Conservation (phyloP, 192 early-diverging fungal genomes). For the Coemansia sp. region DNA sequence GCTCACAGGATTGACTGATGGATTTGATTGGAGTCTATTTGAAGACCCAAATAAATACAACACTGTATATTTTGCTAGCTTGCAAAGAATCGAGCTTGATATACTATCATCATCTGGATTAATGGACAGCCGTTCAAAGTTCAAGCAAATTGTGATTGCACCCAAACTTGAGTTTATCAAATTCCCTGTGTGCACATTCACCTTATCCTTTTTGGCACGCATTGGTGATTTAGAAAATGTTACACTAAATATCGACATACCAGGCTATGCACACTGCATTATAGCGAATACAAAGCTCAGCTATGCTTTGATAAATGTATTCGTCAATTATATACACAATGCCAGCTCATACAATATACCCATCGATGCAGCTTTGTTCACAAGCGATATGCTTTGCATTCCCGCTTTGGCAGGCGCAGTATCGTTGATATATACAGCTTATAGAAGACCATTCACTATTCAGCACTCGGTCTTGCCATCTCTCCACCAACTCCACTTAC, state of each 20-base stretch:
- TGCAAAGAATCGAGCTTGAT: not conserved
- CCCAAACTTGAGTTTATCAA: not conserved
- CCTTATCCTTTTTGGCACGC: not conserved
- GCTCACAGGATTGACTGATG: not conserved
- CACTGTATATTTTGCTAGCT: not conserved
- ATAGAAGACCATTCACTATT: not conserved
- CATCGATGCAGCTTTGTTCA: not conserved
- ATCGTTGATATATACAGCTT: not conserved
- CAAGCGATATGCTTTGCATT: not conserved
- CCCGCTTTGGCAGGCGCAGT: not conserved
- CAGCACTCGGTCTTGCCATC: not conserved
- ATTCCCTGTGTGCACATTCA: not conserved
- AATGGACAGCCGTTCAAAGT: not conserved
- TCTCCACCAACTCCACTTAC: not conserved
- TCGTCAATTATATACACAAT: not conserved
- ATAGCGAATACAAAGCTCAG: not conserved
- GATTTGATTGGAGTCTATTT: not conserved
- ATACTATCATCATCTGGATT: not conserved
- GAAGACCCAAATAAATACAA: not conserved
- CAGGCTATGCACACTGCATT: not conserved
- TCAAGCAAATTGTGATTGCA: not conserved
- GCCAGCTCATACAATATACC: not conserved
- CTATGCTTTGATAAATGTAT: not conserved
- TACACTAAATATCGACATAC: not conserved
- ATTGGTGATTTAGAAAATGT: not conserved